These are phyloP conservation scores for Recurvomyces mirabilis DNA, from an alignment of 495 filamentous ascomycete species.

Conservation along the genomic window DNA sequence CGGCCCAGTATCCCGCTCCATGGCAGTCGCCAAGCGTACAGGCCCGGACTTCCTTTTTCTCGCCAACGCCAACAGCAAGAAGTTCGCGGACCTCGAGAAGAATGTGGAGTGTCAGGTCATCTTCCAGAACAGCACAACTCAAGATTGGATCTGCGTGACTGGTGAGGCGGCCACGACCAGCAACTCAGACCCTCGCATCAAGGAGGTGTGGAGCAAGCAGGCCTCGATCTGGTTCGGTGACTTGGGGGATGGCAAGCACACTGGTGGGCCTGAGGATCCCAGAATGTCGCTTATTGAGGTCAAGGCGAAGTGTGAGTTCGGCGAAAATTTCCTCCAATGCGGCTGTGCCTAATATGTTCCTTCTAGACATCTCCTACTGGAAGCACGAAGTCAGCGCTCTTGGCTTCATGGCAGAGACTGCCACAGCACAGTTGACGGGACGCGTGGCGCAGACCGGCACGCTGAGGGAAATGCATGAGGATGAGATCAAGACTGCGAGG, in stretches of 20 bases:
- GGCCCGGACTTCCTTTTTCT: conserved; percentile 39
- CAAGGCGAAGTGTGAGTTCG: conserved; percentile 23
- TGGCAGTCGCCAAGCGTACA: conserved; percentile 34
- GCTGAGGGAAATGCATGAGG: conserved; percentile 24
- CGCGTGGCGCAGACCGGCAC: conserved; percentile 26
- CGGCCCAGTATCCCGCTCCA: conserved; percentile 31
- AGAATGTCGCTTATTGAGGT: conserved; percentile 33
- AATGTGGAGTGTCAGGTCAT: conserved; percentile 28
- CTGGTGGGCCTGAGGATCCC: conserved; percentile 32
- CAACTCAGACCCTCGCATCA: conserved; percentile 34
- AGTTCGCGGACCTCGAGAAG: conserved; percentile 33
- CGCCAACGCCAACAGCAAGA: conserved; percentile 34
- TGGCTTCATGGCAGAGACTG: conserved; percentile 27
- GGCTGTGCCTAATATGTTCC: neutral
- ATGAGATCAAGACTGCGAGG: conserved; percentile 25
- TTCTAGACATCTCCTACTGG: conserved; percentile 27
- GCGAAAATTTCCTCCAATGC: neutral
- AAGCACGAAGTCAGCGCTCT: conserved; percentile 18
- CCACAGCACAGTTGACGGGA: conserved; percentile 21
- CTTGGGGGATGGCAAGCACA: conserved; percentile 35
- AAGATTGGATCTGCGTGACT: conserved; percentile 34
- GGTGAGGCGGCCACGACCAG: conserved; percentile 25
- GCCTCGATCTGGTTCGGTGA: conserved; percentile 37
- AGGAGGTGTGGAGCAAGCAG: conserved; percentile 29
- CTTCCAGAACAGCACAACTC: conserved; percentile 32